Percentiles rank a stretch among this genome's conserved stretches.
Evolutionary conservation across 164 flowering plant genomes (phyloP).

Genomic region (Litsea cubeba): DNA sequence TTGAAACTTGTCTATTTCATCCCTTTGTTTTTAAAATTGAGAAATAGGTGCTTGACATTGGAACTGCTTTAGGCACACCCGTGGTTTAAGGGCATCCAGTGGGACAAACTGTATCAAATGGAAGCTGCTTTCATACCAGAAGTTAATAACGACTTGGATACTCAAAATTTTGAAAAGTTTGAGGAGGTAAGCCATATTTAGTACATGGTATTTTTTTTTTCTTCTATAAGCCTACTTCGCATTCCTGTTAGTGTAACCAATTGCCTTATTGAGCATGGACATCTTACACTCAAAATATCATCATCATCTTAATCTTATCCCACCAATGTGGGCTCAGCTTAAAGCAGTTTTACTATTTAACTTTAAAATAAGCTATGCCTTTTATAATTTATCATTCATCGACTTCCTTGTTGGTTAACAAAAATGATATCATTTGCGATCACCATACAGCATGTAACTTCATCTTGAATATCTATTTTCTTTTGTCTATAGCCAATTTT

Average conservation of each 20-base stretch:
- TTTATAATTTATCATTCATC: too few species aligned
- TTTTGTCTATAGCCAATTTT: too few species aligned
- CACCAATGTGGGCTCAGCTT: too few species aligned
- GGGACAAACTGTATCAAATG: conserved; percentile 39
- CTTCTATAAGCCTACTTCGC: too few species aligned
- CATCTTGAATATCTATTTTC: too few species aligned
- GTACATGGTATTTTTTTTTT: not conserved
- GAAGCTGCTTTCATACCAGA: conserved; percentile 46
- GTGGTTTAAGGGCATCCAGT: conserved; percentile 34
- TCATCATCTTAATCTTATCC: too few species aligned
- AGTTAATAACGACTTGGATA: conserved; percentile 39
- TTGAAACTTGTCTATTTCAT: not conserved
- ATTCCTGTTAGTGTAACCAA: not conserved
- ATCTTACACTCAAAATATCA: too few species aligned
- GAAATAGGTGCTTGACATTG: conserved; percentile 5
- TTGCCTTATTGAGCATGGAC: not conserved
- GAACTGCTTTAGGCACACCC: conserved; percentile 28
- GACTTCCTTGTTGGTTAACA: too few species aligned
- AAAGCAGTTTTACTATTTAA: too few species aligned
- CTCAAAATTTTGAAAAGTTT: conserved; percentile 42
- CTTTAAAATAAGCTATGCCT: too few species aligned
- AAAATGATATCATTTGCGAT: too few species aligned
- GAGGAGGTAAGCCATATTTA: conserved; percentile 29
- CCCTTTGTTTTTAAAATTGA: not conserved
- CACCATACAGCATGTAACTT: too few species aligned